phyloP scores from a whole-genome alignment of 768 basidiomycete species.

The Suillus americanus region DNA sequence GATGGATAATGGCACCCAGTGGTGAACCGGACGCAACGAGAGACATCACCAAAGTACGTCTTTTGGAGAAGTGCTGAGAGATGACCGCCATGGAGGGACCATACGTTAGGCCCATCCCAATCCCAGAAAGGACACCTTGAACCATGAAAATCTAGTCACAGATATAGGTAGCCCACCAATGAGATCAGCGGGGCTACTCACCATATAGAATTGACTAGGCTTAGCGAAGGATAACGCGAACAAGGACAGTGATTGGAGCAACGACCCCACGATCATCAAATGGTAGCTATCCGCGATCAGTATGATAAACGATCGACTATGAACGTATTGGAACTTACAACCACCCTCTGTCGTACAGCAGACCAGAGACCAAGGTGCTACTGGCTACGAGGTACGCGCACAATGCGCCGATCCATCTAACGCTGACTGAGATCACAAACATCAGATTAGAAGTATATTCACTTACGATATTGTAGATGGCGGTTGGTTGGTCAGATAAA shows the following conservation, averaged over 20 bases:
- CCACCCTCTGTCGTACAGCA: constrained; percentile 45
- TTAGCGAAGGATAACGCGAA: constrained; percentile 29
- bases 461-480: constrained; percentile 31
- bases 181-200: neutral
- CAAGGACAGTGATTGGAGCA: constrained; percentile 18
- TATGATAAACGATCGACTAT: constrained; percentile 26
- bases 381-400: constrained; percentile 39
- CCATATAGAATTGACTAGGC: constrained; percentile 28
- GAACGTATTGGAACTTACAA: constrained; percentile 27
- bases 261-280: constrained; percentile 14
- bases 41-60: constrained; percentile 43
- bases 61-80: constrained; percentile 44
- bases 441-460: constrained; percentile 19
- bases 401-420: constrained; percentile 40
- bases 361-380: constrained; percentile 39
- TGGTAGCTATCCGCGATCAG: neutral
- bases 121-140: constrained; percentile 42
- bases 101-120: constrained; percentile 44
- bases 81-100: constrained; percentile 42
- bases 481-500: constrained; percentile 27
- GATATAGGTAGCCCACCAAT: neutral
- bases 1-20: constrained; percentile 54
- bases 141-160: constrained; percentile 36
- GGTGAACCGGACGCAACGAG: constrained; percentile 47
- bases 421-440: constrained; percentile 14